Base-by-base conservation (phyloP, 192 early-diverging fungal genomes). In the Oehlia diaphana region DNA sequence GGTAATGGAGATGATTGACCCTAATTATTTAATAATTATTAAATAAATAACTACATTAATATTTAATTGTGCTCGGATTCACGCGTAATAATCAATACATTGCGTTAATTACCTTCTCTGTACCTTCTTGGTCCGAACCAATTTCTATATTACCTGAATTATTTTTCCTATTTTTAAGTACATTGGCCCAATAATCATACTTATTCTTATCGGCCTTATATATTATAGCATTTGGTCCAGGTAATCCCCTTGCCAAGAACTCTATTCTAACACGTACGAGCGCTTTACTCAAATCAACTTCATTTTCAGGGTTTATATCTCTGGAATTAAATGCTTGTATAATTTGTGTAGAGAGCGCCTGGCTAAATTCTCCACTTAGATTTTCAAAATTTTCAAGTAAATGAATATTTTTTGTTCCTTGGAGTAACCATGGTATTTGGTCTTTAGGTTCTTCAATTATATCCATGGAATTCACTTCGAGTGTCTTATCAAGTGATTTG, bases 261-360 rank as follows among this genome's bases (percentile, higher is more conserved):
- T 80, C 81, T 13, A 94, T 63, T 2, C 89, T 78, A 4, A 92
- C 86, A 61, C 89, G 82, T 13, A 92, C 81, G 78, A 91, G 82
- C 4, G 83, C 81, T 64, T 85, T 70, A 49, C 13, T 31, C 16
- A 67, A 49, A 77, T 77, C 64, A 14, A 77, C n/a, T 47, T 58
- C 39, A 66, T 14, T 33, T 33, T 35, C 35, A 28, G 61, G 3
- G 26, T 9, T 63, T 9, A 39, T 9, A 21, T 19, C 61, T 53
- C 61, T 44, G 9, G 6, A 12, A n/a, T 37, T 64, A 10, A 35
- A 42, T 63, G 19, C 9, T 14, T 76, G n/a, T 9, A 31, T 62
- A 19, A 76, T 63, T 63, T 64, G 53, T 65, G 21, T 28, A 26
- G 23, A 65, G 23, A 28, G 63, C 2, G 23, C 4, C 23, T 65